Evolutionary conservation across 441 rosid species (phyloP).

Genomic region (Croton laevigatus): DNA sequence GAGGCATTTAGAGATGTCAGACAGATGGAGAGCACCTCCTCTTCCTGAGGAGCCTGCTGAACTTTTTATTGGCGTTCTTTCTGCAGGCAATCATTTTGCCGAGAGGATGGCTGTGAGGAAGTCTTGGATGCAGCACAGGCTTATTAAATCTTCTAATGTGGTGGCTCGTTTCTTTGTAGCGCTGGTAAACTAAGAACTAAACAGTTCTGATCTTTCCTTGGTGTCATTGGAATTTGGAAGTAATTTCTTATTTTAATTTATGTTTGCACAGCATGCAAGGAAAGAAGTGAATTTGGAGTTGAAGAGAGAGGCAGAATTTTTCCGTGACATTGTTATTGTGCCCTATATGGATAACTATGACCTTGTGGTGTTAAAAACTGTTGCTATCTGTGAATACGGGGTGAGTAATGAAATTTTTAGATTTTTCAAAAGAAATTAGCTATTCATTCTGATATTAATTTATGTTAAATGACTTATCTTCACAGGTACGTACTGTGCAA

Average conservation of each 20-base stretch:
- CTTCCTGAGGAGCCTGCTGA: conserved; percentile 59
- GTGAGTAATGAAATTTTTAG: conserved; percentile 37
- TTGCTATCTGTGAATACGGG: conserved; percentile 91
- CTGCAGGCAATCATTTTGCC: conserved; percentile 92
- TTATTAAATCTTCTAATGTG: conserved; percentile 70
- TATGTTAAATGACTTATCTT: conserved; percentile 16
- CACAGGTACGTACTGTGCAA: conserved; percentile 49
- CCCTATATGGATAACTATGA: conserved; percentile 93
- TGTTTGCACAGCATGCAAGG: conserved; percentile 57
- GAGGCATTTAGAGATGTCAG: conserved; percentile 69
- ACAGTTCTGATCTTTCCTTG: conserved; percentile 1
- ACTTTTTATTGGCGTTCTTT: conserved; percentile 84
- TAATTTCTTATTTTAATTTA: conserved; percentile 8
- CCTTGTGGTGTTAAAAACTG: conserved; percentile 83
- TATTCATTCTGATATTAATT: neutral
- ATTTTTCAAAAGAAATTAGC: neutral
- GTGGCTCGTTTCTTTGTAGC: conserved; percentile 95
- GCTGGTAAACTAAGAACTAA: conserved; percentile 42
- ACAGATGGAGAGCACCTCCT: conserved; percentile 76
- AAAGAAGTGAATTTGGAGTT: conserved; percentile 79
- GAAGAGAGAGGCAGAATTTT: conserved; percentile 90
- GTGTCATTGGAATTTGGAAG: neutral
- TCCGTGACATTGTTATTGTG: conserved; percentile 79
- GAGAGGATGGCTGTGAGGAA: conserved; percentile 98
- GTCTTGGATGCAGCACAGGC: conserved; percentile 92